phyloP scores from a whole-genome alignment of 2,329 filamentous ascomycete species.

The Alternaria alternata region DNA sequence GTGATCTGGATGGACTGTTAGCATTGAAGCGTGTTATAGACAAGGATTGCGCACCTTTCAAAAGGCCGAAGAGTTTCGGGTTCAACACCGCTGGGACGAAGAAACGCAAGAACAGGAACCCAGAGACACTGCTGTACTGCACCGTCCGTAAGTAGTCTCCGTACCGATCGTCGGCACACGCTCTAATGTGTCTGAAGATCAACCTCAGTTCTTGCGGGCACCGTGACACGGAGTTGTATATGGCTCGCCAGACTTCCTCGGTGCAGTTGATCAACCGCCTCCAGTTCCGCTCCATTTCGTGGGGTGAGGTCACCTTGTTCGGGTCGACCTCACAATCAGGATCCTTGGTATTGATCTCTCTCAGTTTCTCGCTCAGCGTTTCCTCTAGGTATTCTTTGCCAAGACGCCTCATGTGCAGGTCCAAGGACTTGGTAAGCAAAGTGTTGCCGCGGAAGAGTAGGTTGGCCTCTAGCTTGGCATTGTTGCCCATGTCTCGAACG shows the following conservation, averaged over 20 bases:
- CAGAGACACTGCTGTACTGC: conserved; percentile 91
- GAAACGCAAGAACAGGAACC: conserved; percentile 92
- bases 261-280: conserved; percentile 76
- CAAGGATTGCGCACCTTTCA: conserved; percentile 65
- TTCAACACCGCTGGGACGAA: conserved; percentile 97
- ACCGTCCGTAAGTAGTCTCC: conserved; percentile 91
- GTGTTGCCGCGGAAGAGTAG: conserved; percentile 95
- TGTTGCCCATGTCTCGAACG: conserved; percentile 80
- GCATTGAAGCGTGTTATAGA: neutral
- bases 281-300: conserved; percentile 87
- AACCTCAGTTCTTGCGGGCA: conserved; percentile 83
- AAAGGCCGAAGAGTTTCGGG: conserved; percentile 87
- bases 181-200: conserved; percentile 88
- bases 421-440: conserved; percentile 88
- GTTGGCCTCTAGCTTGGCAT: conserved; percentile 86
- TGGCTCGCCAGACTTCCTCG: conserved; percentile 84
- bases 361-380: conserved; percentile 82
- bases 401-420: conserved; percentile 93
- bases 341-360: conserved; percentile 88
- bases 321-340: conserved; percentile 96
- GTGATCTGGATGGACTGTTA: conserved; percentile 65
- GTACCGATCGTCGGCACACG: conserved; percentile 92
- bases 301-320: conserved; percentile 70
- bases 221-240: conserved; percentile 74
- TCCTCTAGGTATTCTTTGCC: conserved; percentile 94